Evolutionary conservation across 2,329 filamentous ascomycete genomes (phyloP), one percentile per base, ranked within the genome.

Genomic region (Penicillium sp.): DNA sequence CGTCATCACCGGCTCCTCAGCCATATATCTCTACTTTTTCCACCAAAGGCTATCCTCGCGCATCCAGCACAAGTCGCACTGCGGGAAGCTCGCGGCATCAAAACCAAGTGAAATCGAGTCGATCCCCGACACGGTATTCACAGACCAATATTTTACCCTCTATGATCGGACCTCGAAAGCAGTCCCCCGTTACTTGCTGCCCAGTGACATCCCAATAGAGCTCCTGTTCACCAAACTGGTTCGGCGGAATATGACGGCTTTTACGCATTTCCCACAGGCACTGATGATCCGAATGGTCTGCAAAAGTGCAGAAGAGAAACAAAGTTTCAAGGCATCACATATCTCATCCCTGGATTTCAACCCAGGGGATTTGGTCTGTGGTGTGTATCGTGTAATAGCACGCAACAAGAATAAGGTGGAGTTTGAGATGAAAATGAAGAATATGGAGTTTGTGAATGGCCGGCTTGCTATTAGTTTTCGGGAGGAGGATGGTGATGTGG

Each of bases 261-360:
- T 69, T 32, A 46, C 62, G n/a, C 57, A 51, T 11, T 60, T 66
- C 28, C 67, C 67, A 7, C 63, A 68, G 35, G 63, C 63, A 1
- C 58, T 57, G 28, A 48, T 63, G 9, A 39, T 67, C 2, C 50
- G 56, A 6, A 28, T 64, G n/a, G 44, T 52, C 4, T 56, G 54
- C 20, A 32, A 56, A 9, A 37, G 44, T 3, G 27, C 47, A 10
- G 48, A 54, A 3, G 49, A 55, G 16, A 44, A 40, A 10, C n/a
- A 13, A 5, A 68, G 57, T 18, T 67, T 69, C 24, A 35, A 51
- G 14, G 9, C 52, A 0, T 52, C 51, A 2, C 50, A 64, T 42
- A 61, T 69, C 11, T 40, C 47, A 1, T 44, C 51, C 2, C 47
- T 68, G 13, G 52, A 63, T 11, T 68, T 68, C 22, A 22, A 55